These are phyloP conservation scores for Chaetomium sp. DNA, from an alignment of 2,329 filamentous ascomycete genomes.

Conservation along the genomic window DNA sequence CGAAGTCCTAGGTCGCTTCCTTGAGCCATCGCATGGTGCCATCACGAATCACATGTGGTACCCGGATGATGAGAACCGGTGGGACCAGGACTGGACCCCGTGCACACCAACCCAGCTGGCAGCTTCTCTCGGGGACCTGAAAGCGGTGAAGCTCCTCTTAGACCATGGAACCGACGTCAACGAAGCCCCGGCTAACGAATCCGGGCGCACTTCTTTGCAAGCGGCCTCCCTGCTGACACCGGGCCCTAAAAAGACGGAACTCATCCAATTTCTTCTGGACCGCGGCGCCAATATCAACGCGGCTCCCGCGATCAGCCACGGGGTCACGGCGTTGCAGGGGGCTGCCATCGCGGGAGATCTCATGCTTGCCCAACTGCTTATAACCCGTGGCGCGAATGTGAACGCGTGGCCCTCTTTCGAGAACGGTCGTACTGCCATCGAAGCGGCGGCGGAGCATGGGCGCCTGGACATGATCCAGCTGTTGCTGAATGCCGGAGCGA, in stretches of 20 bases:
- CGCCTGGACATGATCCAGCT: conserved; percentile 9
- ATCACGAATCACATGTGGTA: conserved; percentile 1
- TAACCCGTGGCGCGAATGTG: neutral
- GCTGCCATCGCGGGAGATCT: conserved; percentile 10
- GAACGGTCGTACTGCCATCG: neutral
- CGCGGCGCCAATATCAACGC: conserved; percentile 1
- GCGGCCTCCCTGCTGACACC: neutral
- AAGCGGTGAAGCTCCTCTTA: neutral
- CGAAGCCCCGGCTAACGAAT: neutral
- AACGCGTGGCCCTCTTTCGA: neutral
- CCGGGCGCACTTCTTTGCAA: conserved; percentile 2
- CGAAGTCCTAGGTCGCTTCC: neutral
- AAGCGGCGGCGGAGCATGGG: conserved; percentile 6
- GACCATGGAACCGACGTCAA: conserved; percentile 1
- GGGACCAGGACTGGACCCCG: neutral
- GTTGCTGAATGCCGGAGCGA: conserved; percentile 8
- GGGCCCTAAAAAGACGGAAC: neutral
- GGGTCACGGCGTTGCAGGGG: neutral
- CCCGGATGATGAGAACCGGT: neutral
- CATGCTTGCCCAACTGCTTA: neutral
- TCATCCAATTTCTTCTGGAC: conserved; percentile 1
- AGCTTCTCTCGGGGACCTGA: neutral
- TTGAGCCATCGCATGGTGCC: neutral
- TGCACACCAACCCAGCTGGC: conserved; percentile 8
- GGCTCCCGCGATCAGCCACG: neutral